These are phyloP conservation scores for Pseudonitzschia delicatissima DNA, from an alignment of 108 stramenopile genomes.

Conservation along the genomic window DNA sequence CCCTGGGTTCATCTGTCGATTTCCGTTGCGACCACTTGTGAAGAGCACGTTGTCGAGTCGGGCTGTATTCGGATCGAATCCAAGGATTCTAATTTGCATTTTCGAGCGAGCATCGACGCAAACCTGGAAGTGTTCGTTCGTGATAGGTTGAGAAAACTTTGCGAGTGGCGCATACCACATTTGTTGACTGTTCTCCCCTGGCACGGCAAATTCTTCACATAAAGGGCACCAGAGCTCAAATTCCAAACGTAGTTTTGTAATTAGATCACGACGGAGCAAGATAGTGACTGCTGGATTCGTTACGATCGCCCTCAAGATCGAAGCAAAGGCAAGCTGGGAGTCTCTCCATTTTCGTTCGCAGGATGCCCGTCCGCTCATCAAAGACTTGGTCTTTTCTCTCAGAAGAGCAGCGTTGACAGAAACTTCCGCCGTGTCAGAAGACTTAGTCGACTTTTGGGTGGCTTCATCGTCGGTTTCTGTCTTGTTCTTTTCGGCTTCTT, in stretches of 20 bases:
- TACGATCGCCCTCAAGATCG: constrained; percentile 59
- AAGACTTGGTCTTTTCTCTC: constrained; percentile 42
- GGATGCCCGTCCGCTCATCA: constrained; percentile 57
- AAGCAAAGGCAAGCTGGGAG: constrained; percentile 72
- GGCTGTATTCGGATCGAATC: constrained; percentile 61
- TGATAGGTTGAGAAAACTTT: constrained; percentile 43
- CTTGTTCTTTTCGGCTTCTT: constrained; percentile 14
- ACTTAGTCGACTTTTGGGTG: constrained; percentile 4
- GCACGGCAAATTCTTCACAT: constrained; percentile 75
- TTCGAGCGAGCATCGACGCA: constrained; percentile 50
- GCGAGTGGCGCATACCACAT: constrained; percentile 51
- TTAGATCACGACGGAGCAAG: constrained; percentile 63
- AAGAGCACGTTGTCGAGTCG: constrained; percentile 36
- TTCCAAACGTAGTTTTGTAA: constrained; percentile 65
- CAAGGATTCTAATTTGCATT: constrained; percentile 67
- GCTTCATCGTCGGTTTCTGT: constrained; percentile 7
- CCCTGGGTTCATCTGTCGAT: constrained; percentile 36
- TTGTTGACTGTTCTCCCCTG: constrained; percentile 20
- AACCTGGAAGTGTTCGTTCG: constrained; percentile 36
- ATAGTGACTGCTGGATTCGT: constrained; percentile 47
- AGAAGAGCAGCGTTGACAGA: constrained; percentile 22
- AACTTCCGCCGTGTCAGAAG: neutral
- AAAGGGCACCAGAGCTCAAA: constrained; percentile 84
- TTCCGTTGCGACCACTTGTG: constrained; percentile 20
- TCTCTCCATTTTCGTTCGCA: constrained; percentile 87